A percentile compares a stretch with the other conserved stretches of the same genome.
These are phyloP conservation scores for Hymenoscyphus repandus DNA, from an alignment of 2,329 filamentous ascomycete species.

Conservation along the genomic window DNA sequence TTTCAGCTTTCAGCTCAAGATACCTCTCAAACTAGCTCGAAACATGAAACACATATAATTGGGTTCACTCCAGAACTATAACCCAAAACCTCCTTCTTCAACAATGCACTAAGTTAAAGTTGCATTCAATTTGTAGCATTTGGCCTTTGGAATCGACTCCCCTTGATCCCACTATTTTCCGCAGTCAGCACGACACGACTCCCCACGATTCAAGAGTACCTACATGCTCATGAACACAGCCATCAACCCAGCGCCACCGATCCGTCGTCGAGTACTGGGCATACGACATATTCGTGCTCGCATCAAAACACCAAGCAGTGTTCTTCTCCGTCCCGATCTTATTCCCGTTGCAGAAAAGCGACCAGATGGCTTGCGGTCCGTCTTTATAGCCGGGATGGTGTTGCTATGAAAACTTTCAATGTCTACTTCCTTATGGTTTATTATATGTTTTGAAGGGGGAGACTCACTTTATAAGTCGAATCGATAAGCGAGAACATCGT, in stretches of 20 bases:
- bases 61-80: background rate
- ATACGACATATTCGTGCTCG: slow-evolving; percentile 16
- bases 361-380: slow-evolving; percentile 16
- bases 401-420: slow-evolving; percentile 7
- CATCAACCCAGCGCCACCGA: slow-evolving; percentile 15
- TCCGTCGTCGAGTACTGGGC: slow-evolving; percentile 15
- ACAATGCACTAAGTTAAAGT: background rate
- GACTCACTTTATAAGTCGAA: slow-evolving; percentile 14
- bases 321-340: slow-evolving; percentile 10
- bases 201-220: background rate
- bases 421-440: background rate
- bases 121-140: slow-evolving; percentile 9
- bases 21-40: too few species aligned
- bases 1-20: too few species aligned
- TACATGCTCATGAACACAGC: slow-evolving; percentile 17
- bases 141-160: slow-evolving; percentile 11
- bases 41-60: too few species aligned
- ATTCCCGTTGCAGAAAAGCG: slow-evolving; percentile 15
- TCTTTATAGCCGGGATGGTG: slow-evolving; percentile 13
- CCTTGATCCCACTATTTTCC: slow-evolving; percentile 11
- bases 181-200: background rate
- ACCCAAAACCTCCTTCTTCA: background rate
- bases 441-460: background rate
- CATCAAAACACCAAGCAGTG: slow-evolving; percentile 14
- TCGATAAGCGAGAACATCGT: slow-evolving; percentile 18